Conservation (phyloP, 345 rosid genomes). For the Salix viminalis region DNA sequence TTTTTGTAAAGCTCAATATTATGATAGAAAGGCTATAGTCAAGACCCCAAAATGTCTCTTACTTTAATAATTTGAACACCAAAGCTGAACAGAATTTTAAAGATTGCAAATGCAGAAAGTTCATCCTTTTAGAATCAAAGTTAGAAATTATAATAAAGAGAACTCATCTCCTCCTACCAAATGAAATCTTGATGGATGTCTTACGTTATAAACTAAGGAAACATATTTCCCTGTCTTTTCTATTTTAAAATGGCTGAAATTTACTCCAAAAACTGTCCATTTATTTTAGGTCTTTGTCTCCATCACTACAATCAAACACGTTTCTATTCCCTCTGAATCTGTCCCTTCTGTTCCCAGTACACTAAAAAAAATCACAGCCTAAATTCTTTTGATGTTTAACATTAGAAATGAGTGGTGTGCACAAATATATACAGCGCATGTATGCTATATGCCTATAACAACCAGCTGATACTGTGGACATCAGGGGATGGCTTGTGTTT, state of each 20-base stretch:
- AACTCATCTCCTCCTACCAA: not conserved
- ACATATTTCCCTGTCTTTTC: too few species aligned
- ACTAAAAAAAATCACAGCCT: not conserved
- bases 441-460: not conserved
- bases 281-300: too few species aligned
- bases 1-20: not conserved
- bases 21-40: too few species aligned
- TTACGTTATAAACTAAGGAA: not conserved
- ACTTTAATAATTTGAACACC: not conserved
- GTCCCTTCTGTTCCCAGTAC: not conserved
- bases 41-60: not conserved
- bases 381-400: not conserved
- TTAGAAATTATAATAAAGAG: not conserved
- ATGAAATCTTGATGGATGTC: not conserved
- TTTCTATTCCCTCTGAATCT: too few species aligned
- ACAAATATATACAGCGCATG: not conserved
- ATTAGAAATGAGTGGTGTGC: not conserved
- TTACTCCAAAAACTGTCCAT: too few species aligned
- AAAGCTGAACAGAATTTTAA: not conserved
- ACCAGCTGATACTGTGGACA: not conserved
- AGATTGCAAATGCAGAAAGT: not conserved
- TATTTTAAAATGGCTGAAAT: too few species aligned
- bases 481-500: constrained; percentile 68
- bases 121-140: not conserved
- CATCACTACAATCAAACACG: too few species aligned